Percentiles rank a stretch among this genome's conserved stretches.
Evolutionary conservation across 2,329 filamentous ascomycete species (phyloP).

Genomic region (Botrytis byssoidea): DNA sequence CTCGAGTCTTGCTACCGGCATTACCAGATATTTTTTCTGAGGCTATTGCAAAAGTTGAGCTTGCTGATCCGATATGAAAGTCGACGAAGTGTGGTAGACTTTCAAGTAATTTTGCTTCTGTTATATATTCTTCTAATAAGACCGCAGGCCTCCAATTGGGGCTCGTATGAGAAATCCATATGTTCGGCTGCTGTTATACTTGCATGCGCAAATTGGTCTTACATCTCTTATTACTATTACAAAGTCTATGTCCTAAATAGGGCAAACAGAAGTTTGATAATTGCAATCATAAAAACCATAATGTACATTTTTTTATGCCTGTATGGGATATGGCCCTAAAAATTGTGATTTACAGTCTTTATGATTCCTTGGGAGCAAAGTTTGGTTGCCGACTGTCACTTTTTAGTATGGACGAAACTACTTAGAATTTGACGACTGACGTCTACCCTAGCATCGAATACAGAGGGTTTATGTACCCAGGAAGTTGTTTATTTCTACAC

Average conservation of each 20-base stretch:
- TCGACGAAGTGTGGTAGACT: not conserved
- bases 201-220: not conserved
- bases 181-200: not conserved
- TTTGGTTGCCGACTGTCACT: not conserved
- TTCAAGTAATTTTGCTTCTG: not conserved
- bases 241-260: too few species aligned
- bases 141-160: not conserved
- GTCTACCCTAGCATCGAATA: not conserved
- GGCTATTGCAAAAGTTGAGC: not conserved
- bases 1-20: not conserved
- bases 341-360: not conserved
- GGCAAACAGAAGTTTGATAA: too few species aligned
- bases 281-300: too few species aligned
- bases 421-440: not conserved
- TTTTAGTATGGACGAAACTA: not conserved
- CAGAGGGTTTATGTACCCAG: not conserved
- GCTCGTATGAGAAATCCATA: not conserved
- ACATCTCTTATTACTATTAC: not conserved
- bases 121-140: not conserved
- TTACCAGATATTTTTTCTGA: not conserved
- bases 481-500: not conserved
- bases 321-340: too few species aligned
- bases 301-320: too few species aligned
- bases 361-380: not conserved
- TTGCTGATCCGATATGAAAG: not conserved